Base-by-base conservation (phyloP, 2,329 filamentous ascomycete genomes). In the Pestalotiopsis sp. region DNA sequence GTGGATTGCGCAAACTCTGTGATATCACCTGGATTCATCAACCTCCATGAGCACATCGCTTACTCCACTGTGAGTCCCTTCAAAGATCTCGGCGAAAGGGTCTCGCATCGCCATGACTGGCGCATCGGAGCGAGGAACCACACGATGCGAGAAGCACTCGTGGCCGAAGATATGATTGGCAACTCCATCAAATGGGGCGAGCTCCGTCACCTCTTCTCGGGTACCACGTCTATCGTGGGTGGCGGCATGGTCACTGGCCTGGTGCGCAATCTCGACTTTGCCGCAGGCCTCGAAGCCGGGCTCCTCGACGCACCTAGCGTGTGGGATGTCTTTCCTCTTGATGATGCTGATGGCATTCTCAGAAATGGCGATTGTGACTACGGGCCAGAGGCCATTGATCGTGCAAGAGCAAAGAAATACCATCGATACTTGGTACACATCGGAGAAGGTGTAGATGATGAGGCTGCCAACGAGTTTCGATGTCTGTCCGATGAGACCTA, bases 21-120 rank as follows among this genome's bases (percentile, higher is more conserved):
- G 62, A 75, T 77, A 59, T 77, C 75, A 1, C 75, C 76, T 0
- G 76, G 75, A 39, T 77, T 77, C 69, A 74, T 77, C 72, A 77
- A 77, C 68, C 73, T 73, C 2, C 76, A 77, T 63, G 75, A 77
- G 65, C 76, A 77, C 68, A 74, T 77, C 67, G 72, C 70, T 14
- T 77, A 69, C 67, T 71, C 74, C 2, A 75, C 75, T 23, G 70
- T 75, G 64, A 66, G 36, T 13, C 76, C 76, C 5, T 71, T 77
- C 27, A 59, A 68, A 1, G 74, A 75, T 62, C 68, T 72, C 39
- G 74, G 73, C 13, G 73, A 74, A 60, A 70, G 71, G 58, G 68
- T 64, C 23, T 36, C 68, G 56, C 74, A 77, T 58, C 75, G 76
- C n/a, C 75, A 78, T 36, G 75, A 78, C 71, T 78, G 76, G 76